phyloP scores from a whole-genome alignment of 78 protist genomes.

The Planoprotostelium fungivorum region DNA sequence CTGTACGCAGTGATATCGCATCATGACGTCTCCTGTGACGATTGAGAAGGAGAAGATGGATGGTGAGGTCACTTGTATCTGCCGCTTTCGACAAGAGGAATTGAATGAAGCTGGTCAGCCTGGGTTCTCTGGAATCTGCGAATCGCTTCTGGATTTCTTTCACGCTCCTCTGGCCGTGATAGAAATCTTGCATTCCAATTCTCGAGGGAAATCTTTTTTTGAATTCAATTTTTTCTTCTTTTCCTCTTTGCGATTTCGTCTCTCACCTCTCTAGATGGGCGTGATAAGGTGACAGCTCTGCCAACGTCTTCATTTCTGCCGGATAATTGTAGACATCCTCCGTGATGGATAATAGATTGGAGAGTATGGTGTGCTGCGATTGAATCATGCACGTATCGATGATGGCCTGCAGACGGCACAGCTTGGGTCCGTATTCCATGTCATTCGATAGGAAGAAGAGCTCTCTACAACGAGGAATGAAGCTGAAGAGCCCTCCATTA shows the following conservation, averaged over 20 bases:
- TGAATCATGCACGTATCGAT: neutral
- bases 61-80: too few species aligned
- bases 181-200: neutral
- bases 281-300: neutral
- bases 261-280: neutral
- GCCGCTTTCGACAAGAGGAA: too few species aligned
- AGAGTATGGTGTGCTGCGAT: neutral
- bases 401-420: neutral
- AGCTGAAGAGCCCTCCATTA: neutral
- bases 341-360: neutral
- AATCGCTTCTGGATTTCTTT: neutral
- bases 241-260: neutral
- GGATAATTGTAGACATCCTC: neutral
- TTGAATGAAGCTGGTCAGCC: too few species aligned
- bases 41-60: too few species aligned
- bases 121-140: neutral
- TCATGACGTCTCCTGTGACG: neutral
- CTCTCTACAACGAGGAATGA: neutral
- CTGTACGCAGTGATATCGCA: neutral
- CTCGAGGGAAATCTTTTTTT: neutral
- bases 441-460: neutral
- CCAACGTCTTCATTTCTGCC: neutral
- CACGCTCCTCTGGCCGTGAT: neutral
- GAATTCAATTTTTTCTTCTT: too few species aligned
- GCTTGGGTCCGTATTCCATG: neutral